Evolutionary conservation across 768 basidiomycete genomes (phyloP).

Genomic region (Lentinula aciculospora): DNA sequence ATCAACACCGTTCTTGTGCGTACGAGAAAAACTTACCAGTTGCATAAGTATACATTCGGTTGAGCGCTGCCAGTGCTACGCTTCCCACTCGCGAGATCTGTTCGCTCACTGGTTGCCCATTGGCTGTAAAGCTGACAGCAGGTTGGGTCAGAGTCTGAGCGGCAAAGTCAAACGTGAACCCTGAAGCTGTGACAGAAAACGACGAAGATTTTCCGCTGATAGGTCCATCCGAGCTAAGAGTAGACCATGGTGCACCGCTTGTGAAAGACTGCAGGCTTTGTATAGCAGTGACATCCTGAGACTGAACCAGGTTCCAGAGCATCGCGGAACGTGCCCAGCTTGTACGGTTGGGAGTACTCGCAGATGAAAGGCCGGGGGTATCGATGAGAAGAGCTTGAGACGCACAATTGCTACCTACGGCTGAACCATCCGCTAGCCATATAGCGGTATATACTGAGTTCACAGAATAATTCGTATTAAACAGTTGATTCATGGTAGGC

Average conservation of each 20-base stretch:
- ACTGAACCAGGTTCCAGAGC: constrained; percentile 53
- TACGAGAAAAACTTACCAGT: constrained; percentile 34
- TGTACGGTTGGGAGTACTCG: constrained; percentile 41
- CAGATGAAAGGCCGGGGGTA: constrained; percentile 35
- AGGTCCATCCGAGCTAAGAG: constrained; percentile 37
- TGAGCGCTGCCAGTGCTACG: constrained; percentile 32
- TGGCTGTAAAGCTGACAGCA: constrained; percentile 34
- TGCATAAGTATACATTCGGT: constrained; percentile 58
- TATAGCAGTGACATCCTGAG: constrained; percentile 36
- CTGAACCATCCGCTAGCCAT: constrained; percentile 43
- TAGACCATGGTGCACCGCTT: constrained; percentile 40
- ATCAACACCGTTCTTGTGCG: neutral
- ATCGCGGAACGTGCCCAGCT: constrained; percentile 55
- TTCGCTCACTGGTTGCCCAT: constrained; percentile 39
- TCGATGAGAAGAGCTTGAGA: constrained; percentile 52
- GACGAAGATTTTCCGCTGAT: constrained; percentile 18
- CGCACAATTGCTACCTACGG: constrained; percentile 39
- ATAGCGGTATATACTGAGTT: constrained; percentile 40
- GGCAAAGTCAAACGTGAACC: constrained; percentile 58
- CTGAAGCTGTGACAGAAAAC: constrained; percentile 40
- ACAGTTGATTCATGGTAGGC: constrained; percentile 41
- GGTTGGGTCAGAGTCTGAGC: constrained; percentile 43
- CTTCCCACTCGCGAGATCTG: constrained; percentile 40
- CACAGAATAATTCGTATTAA: constrained; percentile 39
- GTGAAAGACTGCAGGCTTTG: constrained; percentile 41